A percentile compares a stretch with the other conserved stretches of the same genome.
Evolutionary conservation across 2,329 filamentous ascomycete species (phyloP).

Genomic region (Fusarium coffeatum): DNA sequence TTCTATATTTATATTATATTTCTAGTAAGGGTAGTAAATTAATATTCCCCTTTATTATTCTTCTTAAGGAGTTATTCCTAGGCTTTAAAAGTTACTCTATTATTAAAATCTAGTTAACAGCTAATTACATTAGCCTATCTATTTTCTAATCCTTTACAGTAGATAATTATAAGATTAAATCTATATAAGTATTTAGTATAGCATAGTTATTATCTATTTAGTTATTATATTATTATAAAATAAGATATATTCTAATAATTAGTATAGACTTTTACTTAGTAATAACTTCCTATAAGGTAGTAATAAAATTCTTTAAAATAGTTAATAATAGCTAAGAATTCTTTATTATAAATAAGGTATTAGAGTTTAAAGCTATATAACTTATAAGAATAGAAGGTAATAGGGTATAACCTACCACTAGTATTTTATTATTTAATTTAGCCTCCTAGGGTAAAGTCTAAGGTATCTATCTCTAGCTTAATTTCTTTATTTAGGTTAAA

Average conservation of each 20-base stretch:
- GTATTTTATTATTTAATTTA: neutral
- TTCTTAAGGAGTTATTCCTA: no score
- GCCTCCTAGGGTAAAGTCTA: neutral
- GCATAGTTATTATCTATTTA: neutral
- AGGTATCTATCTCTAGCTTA: neutral
- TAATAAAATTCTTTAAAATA: neutral
- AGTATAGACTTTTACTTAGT: no score
- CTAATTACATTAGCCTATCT: neutral
- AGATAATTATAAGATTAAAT: neutral
- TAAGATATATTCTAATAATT: neutral
- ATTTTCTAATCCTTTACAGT: neutral
- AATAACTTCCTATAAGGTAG: neutral
- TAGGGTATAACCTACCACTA: neutral
- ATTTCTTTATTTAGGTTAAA: neutral
- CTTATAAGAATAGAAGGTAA: neutral
- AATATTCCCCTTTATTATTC: no score
- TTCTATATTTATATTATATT: no score
- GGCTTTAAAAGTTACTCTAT: no score
- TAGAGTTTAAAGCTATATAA: neutral
- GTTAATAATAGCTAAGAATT: neutral
- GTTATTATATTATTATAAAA: neutral
- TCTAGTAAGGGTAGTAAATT: no score
- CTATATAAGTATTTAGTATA: neutral
- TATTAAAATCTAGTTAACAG: no score
- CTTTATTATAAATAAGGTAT: neutral